Evolutionary conservation across 257 asterid genomes (phyloP).

Genomic region (Penstemon davidsonii): DNA sequence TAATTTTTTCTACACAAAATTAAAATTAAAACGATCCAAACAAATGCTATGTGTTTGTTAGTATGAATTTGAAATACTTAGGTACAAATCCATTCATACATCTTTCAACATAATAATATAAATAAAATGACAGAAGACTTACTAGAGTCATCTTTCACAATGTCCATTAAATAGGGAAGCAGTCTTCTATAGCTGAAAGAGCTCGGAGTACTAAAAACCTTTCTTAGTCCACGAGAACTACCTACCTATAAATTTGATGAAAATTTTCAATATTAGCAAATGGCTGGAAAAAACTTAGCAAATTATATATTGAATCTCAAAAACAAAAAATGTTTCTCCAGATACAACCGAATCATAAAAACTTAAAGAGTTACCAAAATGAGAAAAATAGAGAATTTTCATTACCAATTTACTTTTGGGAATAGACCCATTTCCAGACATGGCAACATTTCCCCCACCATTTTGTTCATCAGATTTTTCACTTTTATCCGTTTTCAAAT

Average conservation of each 20-base stretch:
- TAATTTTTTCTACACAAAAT: too few relatives aligned
- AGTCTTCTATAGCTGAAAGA: slow-evolving; percentile 73
- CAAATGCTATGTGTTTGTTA: too few relatives aligned
- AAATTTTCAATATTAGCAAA: background rate
- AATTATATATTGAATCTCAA: background rate
- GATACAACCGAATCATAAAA: background rate
- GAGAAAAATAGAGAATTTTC: background rate
- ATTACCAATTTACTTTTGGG: slow-evolving; percentile 39
- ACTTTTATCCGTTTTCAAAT: slow-evolving; percentile 16
- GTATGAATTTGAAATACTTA: too few relatives aligned
- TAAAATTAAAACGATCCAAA: too few relatives aligned
- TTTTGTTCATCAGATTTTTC: slow-evolving; percentile 14
- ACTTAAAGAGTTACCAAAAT: background rate
- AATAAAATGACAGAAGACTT: slow-evolving; percentile 20
- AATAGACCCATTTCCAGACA: slow-evolving; percentile 20
- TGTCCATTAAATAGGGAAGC: slow-evolving; percentile 67
- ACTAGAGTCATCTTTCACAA: slow-evolving; percentile 51
- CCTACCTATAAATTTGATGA: slow-evolving; percentile 37
- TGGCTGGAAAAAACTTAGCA: background rate
- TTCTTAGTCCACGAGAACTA: slow-evolving; percentile 35
- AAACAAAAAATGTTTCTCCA: background rate
- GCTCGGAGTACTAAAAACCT: slow-evolving; percentile 55
- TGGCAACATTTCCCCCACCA: slow-evolving; percentile 6
- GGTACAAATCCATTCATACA: too few relatives aligned
- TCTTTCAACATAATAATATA: background rate